Conservation (phyloP, 2,329 filamentous ascomycete species). For the Cadophora gregata region DNA sequence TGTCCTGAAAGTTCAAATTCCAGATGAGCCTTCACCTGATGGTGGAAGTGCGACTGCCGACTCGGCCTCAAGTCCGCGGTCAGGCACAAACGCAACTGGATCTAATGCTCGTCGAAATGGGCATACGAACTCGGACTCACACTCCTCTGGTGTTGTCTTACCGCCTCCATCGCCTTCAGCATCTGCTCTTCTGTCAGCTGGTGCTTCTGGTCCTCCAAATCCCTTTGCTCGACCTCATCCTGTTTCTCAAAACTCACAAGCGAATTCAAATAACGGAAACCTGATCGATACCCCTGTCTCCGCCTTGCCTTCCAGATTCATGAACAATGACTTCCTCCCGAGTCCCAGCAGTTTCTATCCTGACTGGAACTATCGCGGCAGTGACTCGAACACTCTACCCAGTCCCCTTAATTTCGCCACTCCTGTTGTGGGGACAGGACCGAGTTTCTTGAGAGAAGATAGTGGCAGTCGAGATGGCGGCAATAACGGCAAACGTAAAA, state of each 20-base stretch:
- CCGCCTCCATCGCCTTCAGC: conserved; percentile 88
- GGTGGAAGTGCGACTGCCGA: conserved; percentile 73
- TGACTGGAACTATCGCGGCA: conserved; percentile 80
- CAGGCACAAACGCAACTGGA: conserved; percentile 37
- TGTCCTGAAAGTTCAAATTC: conserved; percentile 91
- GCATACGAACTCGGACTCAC: conserved; percentile 52
- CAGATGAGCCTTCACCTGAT: conserved; percentile 81
- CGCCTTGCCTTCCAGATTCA: conserved; percentile 88
- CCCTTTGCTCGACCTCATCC: conserved; percentile 91
- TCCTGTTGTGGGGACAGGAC: conserved; percentile 68
- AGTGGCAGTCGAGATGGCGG: conserved; percentile 36
- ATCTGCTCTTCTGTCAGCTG: conserved; percentile 84
- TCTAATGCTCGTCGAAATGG: conserved; percentile 39
- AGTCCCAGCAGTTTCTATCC: conserved; percentile 93
- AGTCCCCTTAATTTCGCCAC: conserved; percentile 94
- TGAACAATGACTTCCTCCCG: conserved; percentile 84
- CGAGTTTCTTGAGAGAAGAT: conserved; percentile 68
- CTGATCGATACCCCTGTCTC: conserved; percentile 87
- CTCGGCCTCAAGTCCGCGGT: conserved; percentile 58
- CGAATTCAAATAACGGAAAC: conserved; percentile 45
- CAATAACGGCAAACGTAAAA: conserved; percentile 41
- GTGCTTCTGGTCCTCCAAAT: conserved; percentile 90
- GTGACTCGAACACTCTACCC: conserved; percentile 83
- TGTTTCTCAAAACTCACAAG: conserved; percentile 54
- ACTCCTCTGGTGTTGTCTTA: conserved; percentile 75